These are phyloP conservation scores for Davidsoniella neocaledoniae DNA, from an alignment of 2,329 filamentous ascomycete species.

Conservation along the genomic window DNA sequence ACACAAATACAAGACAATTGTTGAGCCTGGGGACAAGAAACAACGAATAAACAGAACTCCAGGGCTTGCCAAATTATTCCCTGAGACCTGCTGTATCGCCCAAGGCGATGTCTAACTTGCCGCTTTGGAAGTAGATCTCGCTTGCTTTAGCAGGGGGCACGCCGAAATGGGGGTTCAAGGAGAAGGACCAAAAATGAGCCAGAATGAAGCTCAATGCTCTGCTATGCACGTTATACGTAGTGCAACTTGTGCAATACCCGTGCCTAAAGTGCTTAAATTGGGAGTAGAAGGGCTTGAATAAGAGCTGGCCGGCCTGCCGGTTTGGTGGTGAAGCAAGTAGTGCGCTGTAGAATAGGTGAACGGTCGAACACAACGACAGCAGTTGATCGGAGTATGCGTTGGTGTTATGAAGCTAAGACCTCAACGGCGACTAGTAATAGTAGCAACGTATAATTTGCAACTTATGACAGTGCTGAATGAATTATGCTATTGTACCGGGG, in stretches of 20 bases:
- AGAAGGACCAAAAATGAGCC: constrained; percentile 2
- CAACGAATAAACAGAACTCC: constrained; percentile 2
- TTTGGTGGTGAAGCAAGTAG: not conserved
- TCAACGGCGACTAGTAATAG: too few relatives aligned
- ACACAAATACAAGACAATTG: constrained; percentile 1
- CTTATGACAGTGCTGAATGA: too few relatives aligned
- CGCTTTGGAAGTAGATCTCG: constrained; percentile 11
- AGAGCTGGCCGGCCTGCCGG: not conserved
- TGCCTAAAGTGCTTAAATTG: not conserved
- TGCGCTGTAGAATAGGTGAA: too few relatives aligned
- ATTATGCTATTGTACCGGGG: too few relatives aligned
- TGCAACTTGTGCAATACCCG: not conserved
- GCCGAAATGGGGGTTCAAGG: constrained; percentile 3
- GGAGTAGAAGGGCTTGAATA: not conserved
- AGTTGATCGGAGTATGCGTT: too few relatives aligned
- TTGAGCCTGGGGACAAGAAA: not conserved
- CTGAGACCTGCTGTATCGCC: constrained; percentile 2
- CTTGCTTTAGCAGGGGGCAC: constrained; percentile 8
- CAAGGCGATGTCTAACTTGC: constrained; percentile 7
- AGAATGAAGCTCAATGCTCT: constrained; percentile 4
- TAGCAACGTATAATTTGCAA: too few relatives aligned
- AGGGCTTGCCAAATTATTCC: constrained; percentile 6
- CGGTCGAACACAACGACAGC: too few relatives aligned
- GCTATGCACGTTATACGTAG: too few relatives aligned
- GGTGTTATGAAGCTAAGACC: too few relatives aligned